Base-by-base conservation (phyloP, 371 early-diverging fungal genomes). In the Mucor indicus region DNA sequence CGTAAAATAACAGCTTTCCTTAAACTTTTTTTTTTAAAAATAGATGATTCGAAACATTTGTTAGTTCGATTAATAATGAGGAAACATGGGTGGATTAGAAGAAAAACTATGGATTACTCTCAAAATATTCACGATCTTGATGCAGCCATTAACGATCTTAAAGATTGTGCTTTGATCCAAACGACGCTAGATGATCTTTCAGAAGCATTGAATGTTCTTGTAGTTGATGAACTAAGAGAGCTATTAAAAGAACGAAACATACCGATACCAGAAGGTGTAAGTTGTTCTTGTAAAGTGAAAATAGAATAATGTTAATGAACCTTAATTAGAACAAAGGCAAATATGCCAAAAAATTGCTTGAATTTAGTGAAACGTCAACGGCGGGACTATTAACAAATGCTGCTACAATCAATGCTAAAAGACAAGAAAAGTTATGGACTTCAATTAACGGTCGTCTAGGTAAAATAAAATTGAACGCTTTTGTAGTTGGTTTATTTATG, bases 51-150 rank as follows among this genome's bases (percentile, higher is more conserved):
- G 19, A 69, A 71, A 41, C 75, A 85, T 53, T 48, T 87, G 7
- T 77, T 80, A 56, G 83, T 84, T 12, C 75, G 86, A 10, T 62
- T 87, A 4, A 78, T 80, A 44, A 68, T 86, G 63, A 73, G 87
- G 33, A 87, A 81, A 21, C 77, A 68, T 21, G 62, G 64, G 38
- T 82, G 67, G 76, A 49, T 77, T 6, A 72, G 72, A 29, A 53
- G 62, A 5, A 58, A 50, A 21, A 75, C 67, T 21, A 50, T 79
- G 0, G 62, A 72, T 17, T 71, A 71, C 45, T 15, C 52, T 11
- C 47, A 32, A 2, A 35, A 69, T 40, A 44, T 72, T 17, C 42
- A 47, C 4, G 63, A 71, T 56, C 20, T 69, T 5, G 29, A 65
- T 21, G 15, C 15, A 15, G 52, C 75, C 1, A 44, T 45, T 12